Conservation (phyloP, 805 yeast genomes). For the Blastobotrys muscicola region DNA sequence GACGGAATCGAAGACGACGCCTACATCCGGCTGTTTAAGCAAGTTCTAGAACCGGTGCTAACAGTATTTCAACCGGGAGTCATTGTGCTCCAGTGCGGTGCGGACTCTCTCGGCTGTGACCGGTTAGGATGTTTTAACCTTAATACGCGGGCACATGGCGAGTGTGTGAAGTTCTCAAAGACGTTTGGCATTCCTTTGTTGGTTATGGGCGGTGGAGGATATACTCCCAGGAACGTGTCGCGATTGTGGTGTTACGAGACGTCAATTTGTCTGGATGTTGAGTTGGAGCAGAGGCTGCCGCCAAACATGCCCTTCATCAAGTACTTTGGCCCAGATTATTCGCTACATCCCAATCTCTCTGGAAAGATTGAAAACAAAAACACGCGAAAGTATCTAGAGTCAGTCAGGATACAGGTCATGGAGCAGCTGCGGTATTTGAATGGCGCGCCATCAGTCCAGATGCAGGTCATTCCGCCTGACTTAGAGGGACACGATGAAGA, state of each 20-base stretch:
- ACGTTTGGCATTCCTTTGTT: slow-evolving; percentile 80
- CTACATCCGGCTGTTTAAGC: slow-evolving; percentile 48
- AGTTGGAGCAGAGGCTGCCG: slow-evolving; percentile 69
- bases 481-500: slow-evolving; percentile 31
- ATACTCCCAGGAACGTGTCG: slow-evolving; percentile 94
- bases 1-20: slow-evolving; percentile 93
- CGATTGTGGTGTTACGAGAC: slow-evolving; percentile 93
- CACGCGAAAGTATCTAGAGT: slow-evolving; percentile 71
- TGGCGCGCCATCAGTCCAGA: slow-evolving; percentile 91
- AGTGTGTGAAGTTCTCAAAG: slow-evolving; percentile 82
- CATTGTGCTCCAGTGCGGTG: slow-evolving; percentile 96
- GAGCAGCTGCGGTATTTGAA: slow-evolving; percentile 75
- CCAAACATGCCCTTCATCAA: slow-evolving; percentile 63
- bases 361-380: slow-evolving; percentile 81
- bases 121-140: slow-evolving; percentile 92
- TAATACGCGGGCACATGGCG: slow-evolving; percentile 91
- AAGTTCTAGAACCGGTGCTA: slow-evolving; percentile 84
- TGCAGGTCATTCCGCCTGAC: slow-evolving; percentile 81
- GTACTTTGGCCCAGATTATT: slow-evolving; percentile 85
- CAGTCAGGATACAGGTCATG: slow-evolving; percentile 60
- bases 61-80: slow-evolving; percentile 87
- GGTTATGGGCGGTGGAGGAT: slow-evolving; percentile 98
- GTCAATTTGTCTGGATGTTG: slow-evolving; percentile 72
- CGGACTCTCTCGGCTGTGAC: slow-evolving; percentile 94
- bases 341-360: slow-evolving; percentile 76